Conservation (phyloP, 495 filamentous ascomycete species). For the Peziza echinospora region DNA sequence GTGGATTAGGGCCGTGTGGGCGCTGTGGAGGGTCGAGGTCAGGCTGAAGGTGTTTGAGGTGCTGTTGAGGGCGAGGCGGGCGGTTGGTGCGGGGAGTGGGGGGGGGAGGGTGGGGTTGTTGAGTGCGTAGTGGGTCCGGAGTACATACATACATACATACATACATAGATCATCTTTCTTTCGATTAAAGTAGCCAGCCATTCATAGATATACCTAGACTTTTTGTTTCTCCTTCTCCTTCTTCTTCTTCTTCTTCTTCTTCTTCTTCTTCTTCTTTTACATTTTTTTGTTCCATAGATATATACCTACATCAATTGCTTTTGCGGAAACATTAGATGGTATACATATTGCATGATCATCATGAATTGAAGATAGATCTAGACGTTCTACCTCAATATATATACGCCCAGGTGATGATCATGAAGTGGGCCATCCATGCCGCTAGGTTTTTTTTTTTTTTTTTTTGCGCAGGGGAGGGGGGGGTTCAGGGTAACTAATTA, state of each 20-base stretch:
- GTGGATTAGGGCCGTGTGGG: conserved; percentile 34
- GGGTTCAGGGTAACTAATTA: too few relatives aligned
- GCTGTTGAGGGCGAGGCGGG: neutral
- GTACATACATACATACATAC: neutral
- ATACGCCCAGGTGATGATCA: too few relatives aligned
- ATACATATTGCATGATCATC: too few relatives aligned
- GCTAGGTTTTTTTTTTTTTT: too few relatives aligned
- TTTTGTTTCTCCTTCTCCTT: too few relatives aligned
- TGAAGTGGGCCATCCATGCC: too few relatives aligned
- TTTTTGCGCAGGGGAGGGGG: too few relatives aligned
- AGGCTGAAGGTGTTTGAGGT: conserved; percentile 40
- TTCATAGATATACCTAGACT: neutral
- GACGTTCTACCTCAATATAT: too few relatives aligned
- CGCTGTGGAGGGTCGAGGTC: conserved; percentile 39
- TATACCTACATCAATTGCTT: too few relatives aligned
- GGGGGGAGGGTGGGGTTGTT: neutral
- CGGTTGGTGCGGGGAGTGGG: neutral
- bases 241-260: neutral
- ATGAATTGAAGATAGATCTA: too few relatives aligned
- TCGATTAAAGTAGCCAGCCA: neutral
- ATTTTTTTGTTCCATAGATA: neutral
- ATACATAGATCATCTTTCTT: neutral
- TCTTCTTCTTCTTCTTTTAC: neutral
- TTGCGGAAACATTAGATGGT: too few relatives aligned
- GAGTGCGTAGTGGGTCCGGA: neutral